Evolutionary conservation across 306 rosid species (phyloP).

Genomic region (Arachis hypogaea): DNA sequence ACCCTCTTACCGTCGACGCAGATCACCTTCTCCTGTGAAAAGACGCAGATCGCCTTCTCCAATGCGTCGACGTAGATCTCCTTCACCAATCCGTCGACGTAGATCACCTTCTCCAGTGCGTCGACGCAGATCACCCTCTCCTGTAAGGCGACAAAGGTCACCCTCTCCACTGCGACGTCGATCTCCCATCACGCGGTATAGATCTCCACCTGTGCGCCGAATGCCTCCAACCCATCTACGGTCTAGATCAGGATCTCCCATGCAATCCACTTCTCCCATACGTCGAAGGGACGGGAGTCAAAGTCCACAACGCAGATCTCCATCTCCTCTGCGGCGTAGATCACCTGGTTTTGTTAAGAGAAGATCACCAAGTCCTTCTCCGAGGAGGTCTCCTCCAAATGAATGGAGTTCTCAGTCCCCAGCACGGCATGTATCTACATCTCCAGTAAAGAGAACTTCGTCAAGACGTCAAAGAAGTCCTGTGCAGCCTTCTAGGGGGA

Average conservation of each 20-base stretch:
- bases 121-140: slow-evolving; percentile 57
- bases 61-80: slow-evolving; percentile 36
- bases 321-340: slow-evolving; percentile 51
- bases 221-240: slow-evolving; percentile 35
- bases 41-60: slow-evolving; percentile 58
- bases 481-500: slow-evolving; percentile 52
- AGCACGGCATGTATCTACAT: slow-evolving; percentile 45
- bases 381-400: slow-evolving; percentile 49
- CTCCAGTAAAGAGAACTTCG: slow-evolving; percentile 49
- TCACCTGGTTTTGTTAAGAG: slow-evolving; percentile 50
- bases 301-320: slow-evolving; percentile 50
- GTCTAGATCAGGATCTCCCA: slow-evolving; percentile 49
- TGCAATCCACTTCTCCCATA: slow-evolving; percentile 44
- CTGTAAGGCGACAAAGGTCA: slow-evolving; percentile 42
- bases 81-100: slow-evolving; percentile 39
- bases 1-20: slow-evolving; percentile 50
- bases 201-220: slow-evolving; percentile 51
- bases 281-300: slow-evolving; percentile 50
- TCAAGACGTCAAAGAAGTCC: slow-evolving; percentile 47
- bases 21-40: slow-evolving; percentile 58
- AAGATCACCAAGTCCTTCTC: slow-evolving; percentile 45
- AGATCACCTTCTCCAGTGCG: slow-evolving; percentile 52
- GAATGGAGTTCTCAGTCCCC: slow-evolving; percentile 64
- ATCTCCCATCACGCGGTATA: slow-evolving; percentile 33
- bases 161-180: slow-evolving; percentile 48